Conservation (phyloP, 1,139 yeast genomes). For the Pichia sp. region DNA sequence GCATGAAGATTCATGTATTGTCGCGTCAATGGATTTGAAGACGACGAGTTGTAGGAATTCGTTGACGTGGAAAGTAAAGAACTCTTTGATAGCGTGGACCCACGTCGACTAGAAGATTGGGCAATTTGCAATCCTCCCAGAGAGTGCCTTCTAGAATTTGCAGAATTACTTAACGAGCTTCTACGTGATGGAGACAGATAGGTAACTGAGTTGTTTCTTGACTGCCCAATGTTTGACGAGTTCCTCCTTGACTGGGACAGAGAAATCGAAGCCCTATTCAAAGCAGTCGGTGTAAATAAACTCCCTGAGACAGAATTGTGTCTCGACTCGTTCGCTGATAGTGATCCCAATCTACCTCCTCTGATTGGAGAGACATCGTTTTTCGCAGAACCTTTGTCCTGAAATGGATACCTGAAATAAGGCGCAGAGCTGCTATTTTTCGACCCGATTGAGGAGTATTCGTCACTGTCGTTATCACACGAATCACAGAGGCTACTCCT, state of each 20-base stretch:
- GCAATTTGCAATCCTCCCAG: constrained; percentile 10
- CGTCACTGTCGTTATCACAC: constrained; percentile 11
- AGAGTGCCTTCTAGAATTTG: constrained; percentile 20
- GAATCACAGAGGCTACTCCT: constrained; percentile 9
- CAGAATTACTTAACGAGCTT: constrained; percentile 11
- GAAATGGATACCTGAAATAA: constrained; percentile 63
- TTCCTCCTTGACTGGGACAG: constrained; percentile 20
- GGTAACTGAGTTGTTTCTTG: constrained; percentile 11
- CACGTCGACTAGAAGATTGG: constrained; percentile 18
- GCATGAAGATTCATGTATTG: neutral
- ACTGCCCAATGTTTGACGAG: constrained; percentile 16
- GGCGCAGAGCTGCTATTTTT: constrained; percentile 23
- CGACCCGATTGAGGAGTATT: constrained; percentile 6
- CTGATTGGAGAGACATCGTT: constrained; percentile 10
- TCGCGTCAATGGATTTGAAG: constrained; percentile 1
- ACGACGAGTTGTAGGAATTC: constrained; percentile 12
- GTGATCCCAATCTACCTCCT: neutral
- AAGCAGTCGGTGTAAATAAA: constrained; percentile 6
- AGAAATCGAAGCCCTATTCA: constrained; percentile 17
- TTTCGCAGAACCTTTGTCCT: constrained; percentile 35
- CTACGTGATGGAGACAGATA: constrained; percentile 13
- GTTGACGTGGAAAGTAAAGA: constrained; percentile 22
- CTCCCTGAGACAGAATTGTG: constrained; percentile 12
- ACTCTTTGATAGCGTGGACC: constrained; percentile 22
- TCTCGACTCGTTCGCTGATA: constrained; percentile 6